phyloP scores from a whole-genome alignment of 2,329 filamentous ascomycete species.

The Venturia oleaginea region DNA sequence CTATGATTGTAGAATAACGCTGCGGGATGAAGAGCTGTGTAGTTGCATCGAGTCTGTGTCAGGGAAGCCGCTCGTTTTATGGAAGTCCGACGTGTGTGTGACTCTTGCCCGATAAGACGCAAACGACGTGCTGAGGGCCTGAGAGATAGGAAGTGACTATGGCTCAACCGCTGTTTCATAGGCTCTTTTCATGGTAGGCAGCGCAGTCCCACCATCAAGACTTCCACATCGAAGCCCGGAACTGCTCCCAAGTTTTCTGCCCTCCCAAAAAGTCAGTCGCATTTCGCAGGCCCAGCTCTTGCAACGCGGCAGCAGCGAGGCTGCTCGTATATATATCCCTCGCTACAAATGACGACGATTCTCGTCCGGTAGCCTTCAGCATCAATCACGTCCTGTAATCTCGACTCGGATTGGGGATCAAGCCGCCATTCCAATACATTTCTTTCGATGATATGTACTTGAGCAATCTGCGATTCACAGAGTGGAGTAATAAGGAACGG shows the following conservation, averaged over 20 bases:
- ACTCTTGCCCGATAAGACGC: no score
- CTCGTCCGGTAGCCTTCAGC: background rate
- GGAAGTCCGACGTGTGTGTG: no score
- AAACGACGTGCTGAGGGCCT: no score
- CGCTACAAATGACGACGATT: constrained; percentile 1
- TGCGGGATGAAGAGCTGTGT: no score
- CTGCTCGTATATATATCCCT: constrained; percentile 10
- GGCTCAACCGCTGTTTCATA: background rate
- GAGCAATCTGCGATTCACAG: background rate
- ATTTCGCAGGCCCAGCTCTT: background rate
- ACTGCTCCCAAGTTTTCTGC: background rate
- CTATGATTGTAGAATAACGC: no score
- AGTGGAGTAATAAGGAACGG: background rate
- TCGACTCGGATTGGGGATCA: constrained; percentile 2
- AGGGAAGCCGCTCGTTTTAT: no score
- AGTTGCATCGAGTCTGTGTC: no score
- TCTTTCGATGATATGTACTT: constrained; percentile 2
- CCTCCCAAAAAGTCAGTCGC: background rate
- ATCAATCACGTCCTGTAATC: constrained; percentile 1
- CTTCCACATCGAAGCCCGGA: background rate
- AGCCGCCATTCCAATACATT: constrained; percentile 10
- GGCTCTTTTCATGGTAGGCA: background rate
- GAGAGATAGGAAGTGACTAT: no score
- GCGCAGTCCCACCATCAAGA: background rate
- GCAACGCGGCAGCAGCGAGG: background rate